Conservation (phyloP, 208 protist genomes). For the Leptomonas seymouri region DNA sequence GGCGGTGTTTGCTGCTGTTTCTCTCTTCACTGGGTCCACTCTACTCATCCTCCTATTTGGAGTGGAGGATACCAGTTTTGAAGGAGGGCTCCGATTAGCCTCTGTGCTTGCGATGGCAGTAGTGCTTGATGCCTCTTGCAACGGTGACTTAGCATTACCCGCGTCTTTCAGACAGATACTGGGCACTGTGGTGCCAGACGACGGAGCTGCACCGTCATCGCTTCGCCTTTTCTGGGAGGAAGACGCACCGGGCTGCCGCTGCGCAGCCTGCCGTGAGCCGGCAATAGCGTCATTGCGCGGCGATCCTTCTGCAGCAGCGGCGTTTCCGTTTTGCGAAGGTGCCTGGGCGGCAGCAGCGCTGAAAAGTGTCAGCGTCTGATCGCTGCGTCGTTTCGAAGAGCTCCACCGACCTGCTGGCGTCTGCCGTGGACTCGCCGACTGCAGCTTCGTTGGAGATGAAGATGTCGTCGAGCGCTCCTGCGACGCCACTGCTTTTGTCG, state of each 20-base stretch:
- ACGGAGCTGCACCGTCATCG: not conserved
- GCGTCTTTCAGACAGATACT: not conserved
- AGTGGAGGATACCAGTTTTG: not conserved
- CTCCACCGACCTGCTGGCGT: not conserved
- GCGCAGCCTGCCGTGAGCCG: constrained; percentile 2
- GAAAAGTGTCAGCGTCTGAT: not conserved
- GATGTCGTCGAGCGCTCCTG: not conserved
- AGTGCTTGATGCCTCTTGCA: not conserved
- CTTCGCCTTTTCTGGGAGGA: not conserved
- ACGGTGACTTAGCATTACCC: not conserved
- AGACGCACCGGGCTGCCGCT: not conserved
- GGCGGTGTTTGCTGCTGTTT: not conserved
- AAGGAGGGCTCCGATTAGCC: too few species aligned
- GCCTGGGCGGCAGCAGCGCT: not conserved
- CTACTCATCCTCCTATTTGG: not conserved
- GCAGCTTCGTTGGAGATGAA: constrained; percentile 3
- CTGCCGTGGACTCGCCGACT: not conserved
- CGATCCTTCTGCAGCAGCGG: not conserved
- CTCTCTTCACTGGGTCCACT: not conserved
- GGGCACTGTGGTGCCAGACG: not conserved
- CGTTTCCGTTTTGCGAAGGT: not conserved
- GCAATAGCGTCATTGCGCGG: not conserved
- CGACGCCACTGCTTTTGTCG: not conserved
- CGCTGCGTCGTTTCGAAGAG: not conserved
- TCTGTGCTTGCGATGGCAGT: too few species aligned